Conservation (phyloP, 169 alveolate genomes). For the Plasmodium falciparum region DNA sequence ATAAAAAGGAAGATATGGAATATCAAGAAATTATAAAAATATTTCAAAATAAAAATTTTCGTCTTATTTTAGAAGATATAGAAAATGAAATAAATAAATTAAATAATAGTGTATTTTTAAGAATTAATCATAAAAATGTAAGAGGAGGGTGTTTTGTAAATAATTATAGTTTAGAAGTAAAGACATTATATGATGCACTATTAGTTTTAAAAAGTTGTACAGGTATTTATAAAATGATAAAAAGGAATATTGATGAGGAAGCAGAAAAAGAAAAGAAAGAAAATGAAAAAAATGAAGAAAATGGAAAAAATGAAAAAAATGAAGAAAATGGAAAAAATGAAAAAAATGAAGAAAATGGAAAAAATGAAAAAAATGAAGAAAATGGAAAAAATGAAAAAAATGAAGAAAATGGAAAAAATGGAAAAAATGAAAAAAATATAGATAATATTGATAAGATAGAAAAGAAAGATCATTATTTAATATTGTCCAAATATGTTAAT, state of each 20-base stretch:
- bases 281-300: too few species aligned
- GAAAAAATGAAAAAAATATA: too few species aligned
- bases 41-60: slow-evolving; percentile 29
- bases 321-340: too few species aligned
- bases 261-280: neutral
- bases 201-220: slow-evolving; percentile 55
- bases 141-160: slow-evolving; percentile 48
- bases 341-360: too few species aligned
- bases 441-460: too few species aligned
- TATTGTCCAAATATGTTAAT: slow-evolving; percentile 54
- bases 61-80: slow-evolving; percentile 35
- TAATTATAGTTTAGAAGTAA: slow-evolving; percentile 33
- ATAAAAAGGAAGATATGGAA: neutral
- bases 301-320: too few species aligned
- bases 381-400: too few species aligned
- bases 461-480: slow-evolving; percentile 19
- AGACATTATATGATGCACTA: slow-evolving; percentile 59
- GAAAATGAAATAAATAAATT: slow-evolving; percentile 18
- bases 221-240: slow-evolving; percentile 40
- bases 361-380: too few species aligned
- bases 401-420: too few species aligned
- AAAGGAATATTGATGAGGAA: slow-evolving; percentile 6
- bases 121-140: slow-evolving; percentile 38
- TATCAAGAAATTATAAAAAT: neutral
- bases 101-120: slow-evolving; percentile 45